phyloP scores from a whole-genome alignment of 73 alveolate species.

The Tetrahymena elliotti region DNA sequence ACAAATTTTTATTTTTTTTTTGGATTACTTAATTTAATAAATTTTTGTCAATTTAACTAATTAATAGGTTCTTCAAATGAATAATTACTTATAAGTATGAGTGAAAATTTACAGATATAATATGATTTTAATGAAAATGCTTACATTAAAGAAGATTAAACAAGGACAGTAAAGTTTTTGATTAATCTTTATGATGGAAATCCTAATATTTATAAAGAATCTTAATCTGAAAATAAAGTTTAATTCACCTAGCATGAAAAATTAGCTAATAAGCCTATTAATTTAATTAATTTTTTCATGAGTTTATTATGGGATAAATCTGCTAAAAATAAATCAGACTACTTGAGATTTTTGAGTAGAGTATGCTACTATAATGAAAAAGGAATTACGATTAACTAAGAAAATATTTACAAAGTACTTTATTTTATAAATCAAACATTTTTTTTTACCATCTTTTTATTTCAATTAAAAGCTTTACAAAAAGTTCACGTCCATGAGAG shows the following conservation, averaged over 20 bases:
- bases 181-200: constrained; percentile 27
- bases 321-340: constrained; percentile 22
- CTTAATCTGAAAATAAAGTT: constrained; percentile 1
- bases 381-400: constrained; percentile 18
- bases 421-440: background rate
- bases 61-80: constrained; percentile 9
- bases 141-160: background rate
- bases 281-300: constrained; percentile 15
- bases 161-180: background rate
- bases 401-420: constrained; percentile 9
- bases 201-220: background rate
- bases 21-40: background rate
- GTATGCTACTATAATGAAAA: constrained; percentile 4
- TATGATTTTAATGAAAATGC: background rate
- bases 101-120: constrained; percentile 20
- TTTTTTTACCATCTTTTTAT: no score
- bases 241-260: constrained; percentile 28
- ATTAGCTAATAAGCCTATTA: constrained; percentile 18
- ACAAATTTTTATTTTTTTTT: constrained; percentile 6
- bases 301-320: constrained; percentile 34
- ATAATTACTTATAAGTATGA: constrained; percentile 6
- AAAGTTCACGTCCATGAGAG: background rate
- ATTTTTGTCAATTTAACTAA: background rate
- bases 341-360: constrained; percentile 25
- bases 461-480: background rate